Conservation (phyloP, 2,329 filamentous ascomycete genomes). For the Xylogone sp. region DNA sequence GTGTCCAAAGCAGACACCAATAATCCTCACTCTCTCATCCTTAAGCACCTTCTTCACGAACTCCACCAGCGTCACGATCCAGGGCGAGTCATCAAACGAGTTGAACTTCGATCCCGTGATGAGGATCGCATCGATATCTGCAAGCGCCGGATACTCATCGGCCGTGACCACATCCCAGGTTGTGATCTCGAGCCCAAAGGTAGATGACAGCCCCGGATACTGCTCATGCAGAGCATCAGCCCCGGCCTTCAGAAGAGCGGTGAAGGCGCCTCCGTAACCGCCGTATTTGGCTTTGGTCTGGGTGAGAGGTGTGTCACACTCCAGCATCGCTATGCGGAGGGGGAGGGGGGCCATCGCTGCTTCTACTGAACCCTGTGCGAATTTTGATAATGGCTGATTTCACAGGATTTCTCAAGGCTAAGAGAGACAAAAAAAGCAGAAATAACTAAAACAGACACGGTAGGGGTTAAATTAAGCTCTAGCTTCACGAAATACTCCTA, state of each 20-base stretch:
- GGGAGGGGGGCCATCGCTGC: slow-evolving; percentile 22
- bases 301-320: slow-evolving; percentile 76
- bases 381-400: too few species aligned
- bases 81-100: slow-evolving; percentile 68
- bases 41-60: slow-evolving; percentile 58
- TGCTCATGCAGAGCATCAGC: slow-evolving; percentile 39
- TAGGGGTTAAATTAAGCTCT: not conserved
- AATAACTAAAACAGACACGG: too few species aligned
- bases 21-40: slow-evolving; percentile 60
- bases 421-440: too few species aligned
- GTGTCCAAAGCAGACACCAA: slow-evolving; percentile 85
- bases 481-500: too few species aligned
- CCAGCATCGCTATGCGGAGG: slow-evolving; percentile 68
- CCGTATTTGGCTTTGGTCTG: slow-evolving; percentile 61
- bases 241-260: slow-evolving; percentile 51
- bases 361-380: too few species aligned
- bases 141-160: slow-evolving; percentile 67
- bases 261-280: slow-evolving; percentile 70
- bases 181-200: slow-evolving; percentile 35
- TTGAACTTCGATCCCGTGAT: slow-evolving; percentile 74
- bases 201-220: slow-evolving; percentile 35
- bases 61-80: slow-evolving; percentile 72
- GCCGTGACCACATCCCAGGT: slow-evolving; percentile 68
- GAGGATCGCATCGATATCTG: slow-evolving; percentile 76
- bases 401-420: too few species aligned